A percentile compares a stretch with the other conserved stretches of the same genome.
These are phyloP conservation scores for Urtica urens DNA, from an alignment of 306 rosid genomes.

Conservation along the genomic window DNA sequence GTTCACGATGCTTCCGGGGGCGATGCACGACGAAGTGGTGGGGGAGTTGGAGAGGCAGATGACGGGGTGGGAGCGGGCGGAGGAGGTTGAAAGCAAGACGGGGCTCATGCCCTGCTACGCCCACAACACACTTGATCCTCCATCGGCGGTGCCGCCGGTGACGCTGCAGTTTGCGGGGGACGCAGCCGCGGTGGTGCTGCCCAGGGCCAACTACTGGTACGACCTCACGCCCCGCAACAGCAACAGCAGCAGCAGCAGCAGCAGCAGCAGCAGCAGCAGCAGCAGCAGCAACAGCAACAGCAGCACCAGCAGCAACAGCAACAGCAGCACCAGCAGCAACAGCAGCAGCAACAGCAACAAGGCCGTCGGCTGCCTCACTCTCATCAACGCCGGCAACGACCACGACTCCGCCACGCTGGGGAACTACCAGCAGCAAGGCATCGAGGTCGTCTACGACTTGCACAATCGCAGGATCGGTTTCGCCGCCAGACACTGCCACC, in stretches of 20 bases:
- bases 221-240: constrained; percentile 69
- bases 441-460: constrained; percentile 77
- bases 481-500: constrained; percentile 64
- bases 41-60: constrained; percentile 56
- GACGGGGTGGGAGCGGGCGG: constrained; percentile 47
- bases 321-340: constrained; percentile 87
- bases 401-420: constrained; percentile 77
- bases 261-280: constrained; percentile 84
- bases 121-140: constrained; percentile 22
- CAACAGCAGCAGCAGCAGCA: constrained; percentile 40
- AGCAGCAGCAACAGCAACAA: constrained; percentile 39
- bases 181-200: constrained; percentile 52
- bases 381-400: constrained; percentile 90
- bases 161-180: constrained; percentile 63
- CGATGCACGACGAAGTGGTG: constrained; percentile 51
- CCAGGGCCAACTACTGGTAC: constrained; percentile 61
- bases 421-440: constrained; percentile 89
- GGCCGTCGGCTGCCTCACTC: constrained; percentile 78
- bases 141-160: constrained; percentile 36
- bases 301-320: no score
- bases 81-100: constrained; percentile 44
- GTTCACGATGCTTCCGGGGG: constrained; percentile 72
- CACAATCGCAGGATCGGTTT: constrained; percentile 68
- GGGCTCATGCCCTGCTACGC: constrained; percentile 77
- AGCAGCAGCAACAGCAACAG: constrained; percentile 78